A percentile compares a stretch with the other conserved stretches of the same genome.
phyloP scores from a whole-genome alignment of 1,284 basidiomycete species.

The Vanrija pseudolonga region DNA sequence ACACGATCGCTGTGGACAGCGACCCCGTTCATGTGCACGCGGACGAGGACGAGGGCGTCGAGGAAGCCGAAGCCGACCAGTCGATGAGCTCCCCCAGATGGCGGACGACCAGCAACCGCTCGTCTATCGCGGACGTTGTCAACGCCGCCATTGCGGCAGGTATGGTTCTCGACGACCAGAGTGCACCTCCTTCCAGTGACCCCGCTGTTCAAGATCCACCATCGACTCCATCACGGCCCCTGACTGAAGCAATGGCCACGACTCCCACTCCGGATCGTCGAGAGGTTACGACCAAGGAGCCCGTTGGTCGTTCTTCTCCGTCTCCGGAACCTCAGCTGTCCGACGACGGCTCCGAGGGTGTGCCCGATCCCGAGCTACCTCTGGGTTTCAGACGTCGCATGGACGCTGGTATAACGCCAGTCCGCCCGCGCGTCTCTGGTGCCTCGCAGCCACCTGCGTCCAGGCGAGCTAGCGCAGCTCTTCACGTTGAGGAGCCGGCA shows the following conservation, averaged over 20 bases:
- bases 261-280: not conserved
- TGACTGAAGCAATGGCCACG: not conserved
- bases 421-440: slow-evolving; percentile 3
- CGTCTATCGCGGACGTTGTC: slow-evolving; percentile 5
- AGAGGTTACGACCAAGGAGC: not conserved
- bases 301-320: not conserved
- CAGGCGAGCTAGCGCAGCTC: not conserved
- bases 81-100: not conserved
- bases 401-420: slow-evolving; percentile 4
- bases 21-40: not conserved
- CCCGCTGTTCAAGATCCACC: not conserved
- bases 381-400: not conserved
- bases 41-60: not conserved
- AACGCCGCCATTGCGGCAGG: slow-evolving; percentile 5
- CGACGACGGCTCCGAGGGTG: not conserved
- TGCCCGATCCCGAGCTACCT: not conserved
- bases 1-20: not conserved
- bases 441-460: not conserved
- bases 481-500: too few relatives aligned
- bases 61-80: not conserved
- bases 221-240: not conserved
- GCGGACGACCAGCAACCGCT: not conserved
- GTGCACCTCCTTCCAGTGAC: not conserved
- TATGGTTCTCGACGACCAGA: slow-evolving; percentile 5
- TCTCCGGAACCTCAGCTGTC: not conserved